phyloP scores from a whole-genome alignment of 371 early-diverging fungal genomes.

The Dinochytrium kinnereticum region DNA sequence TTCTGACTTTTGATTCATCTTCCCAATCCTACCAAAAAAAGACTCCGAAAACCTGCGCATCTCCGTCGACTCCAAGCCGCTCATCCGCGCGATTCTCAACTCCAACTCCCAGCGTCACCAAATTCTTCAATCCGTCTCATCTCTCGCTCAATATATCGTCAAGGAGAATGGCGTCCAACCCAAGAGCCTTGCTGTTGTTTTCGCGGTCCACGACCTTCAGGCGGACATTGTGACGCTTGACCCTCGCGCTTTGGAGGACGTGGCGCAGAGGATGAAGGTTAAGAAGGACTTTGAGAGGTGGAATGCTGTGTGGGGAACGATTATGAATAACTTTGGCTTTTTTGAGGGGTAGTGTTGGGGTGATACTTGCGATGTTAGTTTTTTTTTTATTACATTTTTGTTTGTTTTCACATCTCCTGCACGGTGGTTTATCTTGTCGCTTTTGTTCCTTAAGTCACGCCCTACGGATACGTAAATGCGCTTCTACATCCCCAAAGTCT shows the following conservation, averaged over 20 bases:
- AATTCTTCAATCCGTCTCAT: neutral
- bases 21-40: too few species aligned
- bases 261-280: neutral
- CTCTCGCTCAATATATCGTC: neutral
- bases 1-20: too few species aligned
- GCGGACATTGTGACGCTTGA: neutral
- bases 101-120: neutral
- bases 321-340: constrained; percentile 14
- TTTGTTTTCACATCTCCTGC: too few species aligned
- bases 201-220: neutral
- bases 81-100: neutral
- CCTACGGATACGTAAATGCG: too few species aligned
- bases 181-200: neutral
- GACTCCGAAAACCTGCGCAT: too few species aligned
- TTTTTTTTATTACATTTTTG: too few species aligned
- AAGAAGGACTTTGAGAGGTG: constrained; percentile 13
- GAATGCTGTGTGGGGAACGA: constrained; percentile 4
- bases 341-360: too few species aligned
- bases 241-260: neutral
- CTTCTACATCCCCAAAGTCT: too few species aligned
- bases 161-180: neutral
- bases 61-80: neutral
- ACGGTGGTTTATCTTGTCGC: too few species aligned
- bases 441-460: too few species aligned
- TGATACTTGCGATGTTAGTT: too few species aligned